These are phyloP conservation scores for Aaosphaeria arxii DNA, from an alignment of 2,329 filamentous ascomycete species.

Conservation along the genomic window DNA sequence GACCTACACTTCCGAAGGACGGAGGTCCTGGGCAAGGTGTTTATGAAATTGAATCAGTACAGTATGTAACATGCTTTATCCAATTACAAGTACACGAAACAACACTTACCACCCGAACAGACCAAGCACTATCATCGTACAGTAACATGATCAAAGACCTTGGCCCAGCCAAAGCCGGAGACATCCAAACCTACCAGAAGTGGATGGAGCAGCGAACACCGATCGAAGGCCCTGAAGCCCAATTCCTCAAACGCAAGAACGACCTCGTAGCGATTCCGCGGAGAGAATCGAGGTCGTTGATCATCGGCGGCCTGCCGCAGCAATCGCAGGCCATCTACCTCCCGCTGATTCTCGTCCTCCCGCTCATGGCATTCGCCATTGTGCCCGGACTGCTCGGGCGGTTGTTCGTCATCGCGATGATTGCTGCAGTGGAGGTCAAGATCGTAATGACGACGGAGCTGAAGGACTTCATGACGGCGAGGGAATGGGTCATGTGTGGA, in stretches of 20 bases:
- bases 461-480: conserved; percentile 29
- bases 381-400: conserved; percentile 41
- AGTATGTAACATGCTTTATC: conserved; percentile 43
- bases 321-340: conserved; percentile 31
- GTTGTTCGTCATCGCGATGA: conserved; percentile 37
- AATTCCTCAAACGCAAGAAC: conserved; percentile 55
- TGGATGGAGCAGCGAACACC: conserved; percentile 56
- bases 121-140: conserved; percentile 58
- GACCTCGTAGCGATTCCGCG: conserved; percentile 51
- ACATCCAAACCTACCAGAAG: conserved; percentile 53
- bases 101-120: conserved; percentile 4
- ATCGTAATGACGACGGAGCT: conserved; percentile 35
- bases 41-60: conserved; percentile 65
- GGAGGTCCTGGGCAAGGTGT: conserved; percentile 61
- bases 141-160: conserved; percentile 52
- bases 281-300: conserved; percentile 13
- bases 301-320: conserved; percentile 10
- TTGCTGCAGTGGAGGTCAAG: conserved; percentile 34
- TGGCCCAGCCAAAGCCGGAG: conserved; percentile 47
- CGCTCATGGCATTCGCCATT: conserved; percentile 42
- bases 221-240: conserved; percentile 58
- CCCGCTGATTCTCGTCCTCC: conserved; percentile 38
- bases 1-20: conserved; percentile 61
- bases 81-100: neutral
- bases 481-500: conserved; percentile 39